A percentile compares a stretch with the other conserved stretches of the same genome.
These are phyloP conservation scores for Tuber borchii DNA, from an alignment of 495 filamentous ascomycete species.

Conservation along the genomic window DNA sequence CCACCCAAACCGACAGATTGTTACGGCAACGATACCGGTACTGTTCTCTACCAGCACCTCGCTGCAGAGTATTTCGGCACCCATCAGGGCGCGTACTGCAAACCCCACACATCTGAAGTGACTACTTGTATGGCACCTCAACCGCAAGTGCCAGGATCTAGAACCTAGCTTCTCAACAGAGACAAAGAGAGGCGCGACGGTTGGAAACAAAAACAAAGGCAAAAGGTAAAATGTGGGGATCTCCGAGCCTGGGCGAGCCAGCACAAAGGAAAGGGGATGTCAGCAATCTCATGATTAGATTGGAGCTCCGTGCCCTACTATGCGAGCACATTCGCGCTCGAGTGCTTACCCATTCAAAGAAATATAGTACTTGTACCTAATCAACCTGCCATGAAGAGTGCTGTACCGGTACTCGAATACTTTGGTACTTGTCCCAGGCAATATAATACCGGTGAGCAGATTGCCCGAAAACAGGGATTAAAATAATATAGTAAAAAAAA, in stretches of 20 bases:
- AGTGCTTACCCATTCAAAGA: too few relatives aligned
- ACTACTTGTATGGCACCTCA: neutral
- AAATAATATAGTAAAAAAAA: neutral
- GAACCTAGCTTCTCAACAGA: neutral
- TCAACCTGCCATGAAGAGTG: neutral
- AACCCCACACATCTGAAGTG: neutral
- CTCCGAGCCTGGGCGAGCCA: slow-evolving; percentile 3
- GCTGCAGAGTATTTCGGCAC: neutral
- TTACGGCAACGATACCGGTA: neutral
- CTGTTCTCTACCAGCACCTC: too few relatives aligned
- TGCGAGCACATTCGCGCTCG: neutral
- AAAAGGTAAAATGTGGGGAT: neutral
- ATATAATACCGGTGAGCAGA: too few relatives aligned
- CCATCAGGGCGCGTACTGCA: neutral
- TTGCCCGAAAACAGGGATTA: neutral
- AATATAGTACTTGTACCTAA: too few relatives aligned
- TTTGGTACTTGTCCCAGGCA: neutral
- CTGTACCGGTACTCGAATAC: neutral
- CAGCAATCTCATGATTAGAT: slow-evolving; percentile 9
- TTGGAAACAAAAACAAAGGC: neutral
- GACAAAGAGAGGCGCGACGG: neutral
- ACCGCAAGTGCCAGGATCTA: neutral
- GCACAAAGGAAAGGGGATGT: slow-evolving; percentile 10
- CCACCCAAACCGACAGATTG: neutral
- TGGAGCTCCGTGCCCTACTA: slow-evolving; percentile 7